Base-by-base conservation (phyloP, 2,329 filamentous ascomycete species). In the Arachnomyces sp. region DNA sequence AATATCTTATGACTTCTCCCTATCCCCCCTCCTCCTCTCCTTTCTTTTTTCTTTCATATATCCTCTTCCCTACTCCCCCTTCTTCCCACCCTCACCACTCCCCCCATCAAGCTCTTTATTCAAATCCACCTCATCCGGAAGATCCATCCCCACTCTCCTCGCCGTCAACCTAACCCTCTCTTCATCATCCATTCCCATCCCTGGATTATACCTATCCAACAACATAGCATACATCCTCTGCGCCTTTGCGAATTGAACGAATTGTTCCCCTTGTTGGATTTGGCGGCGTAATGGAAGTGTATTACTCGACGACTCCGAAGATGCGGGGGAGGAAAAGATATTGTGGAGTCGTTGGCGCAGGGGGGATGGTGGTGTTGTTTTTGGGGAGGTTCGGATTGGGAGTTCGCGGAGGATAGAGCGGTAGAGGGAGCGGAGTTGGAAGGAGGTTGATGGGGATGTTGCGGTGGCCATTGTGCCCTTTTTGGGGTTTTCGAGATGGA, bases 161-260 rank as follows among this genome's bases (percentile, higher is more conserved):
- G 92, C 92, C 39, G 85, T 84, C 68, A 95, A 68, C 43, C 86
- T 70, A 31, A 95, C 80, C 45, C 86, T 74, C 69, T 96, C 89
- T 58, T 80, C 74, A 65, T 93, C 80, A 59, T 84, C 79, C 82
- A 95, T 86, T 50, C 78, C 77, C 79, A 93, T 86, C 13, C 89
- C 88, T 0, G 88, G 88, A 62, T 96, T 96, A 66, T 98, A 96
- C 52, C 89, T 75, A 66, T 95, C 89, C 29, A 96, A 62, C 32
- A 96, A 68, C 12, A 78, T 82, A 17, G 78, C 75, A 61, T 96
- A 95, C 59, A 78, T 77, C 38, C 89, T 74, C 69, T 98, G 92
- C n/a, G 89, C 82, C 52, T 78, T 78, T 14, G 92, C 73, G 60
- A 95, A 96, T 42, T 79, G 75, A 17, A 88, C 65, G 50, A 87